Percentiles rank a stretch among this genome's conserved stretches.
phyloP scores from a whole-genome alignment of 2,329 filamentous ascomycete genomes.

The Fusarium sp. region DNA sequence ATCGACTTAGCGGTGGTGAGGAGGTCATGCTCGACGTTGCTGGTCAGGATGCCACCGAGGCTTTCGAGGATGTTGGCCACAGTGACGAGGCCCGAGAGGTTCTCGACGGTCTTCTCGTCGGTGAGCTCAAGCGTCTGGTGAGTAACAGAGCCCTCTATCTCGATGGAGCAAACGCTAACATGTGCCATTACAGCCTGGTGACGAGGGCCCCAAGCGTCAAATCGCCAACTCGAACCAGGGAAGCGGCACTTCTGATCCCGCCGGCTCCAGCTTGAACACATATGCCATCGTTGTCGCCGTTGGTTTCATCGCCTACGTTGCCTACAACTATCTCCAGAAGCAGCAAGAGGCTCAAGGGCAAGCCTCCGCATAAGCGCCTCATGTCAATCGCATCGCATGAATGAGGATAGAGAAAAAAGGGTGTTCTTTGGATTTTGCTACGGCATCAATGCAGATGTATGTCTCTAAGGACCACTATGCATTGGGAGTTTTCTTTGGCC shows the following conservation, averaged over 20 bases:
- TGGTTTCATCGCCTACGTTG: conserved; percentile 78
- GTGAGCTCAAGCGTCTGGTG: conserved; percentile 83
- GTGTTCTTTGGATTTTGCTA: conserved; percentile 17
- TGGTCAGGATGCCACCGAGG: conserved; percentile 95
- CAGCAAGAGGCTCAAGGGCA: conserved; percentile 50
- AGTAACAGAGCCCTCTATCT: conserved; percentile 40
- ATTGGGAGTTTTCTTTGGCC: conserved; percentile 39
- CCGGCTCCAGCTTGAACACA: conserved; percentile 77
- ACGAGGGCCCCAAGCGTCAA: conserved; percentile 72
- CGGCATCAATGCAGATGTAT: conserved; percentile 31
- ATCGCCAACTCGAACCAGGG: conserved; percentile 60
- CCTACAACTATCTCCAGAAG: conserved; percentile 83
- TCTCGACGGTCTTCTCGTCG: conserved; percentile 78
- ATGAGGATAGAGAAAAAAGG: conserved; percentile 1
- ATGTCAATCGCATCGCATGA: conserved; percentile 20
- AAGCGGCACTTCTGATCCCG: conserved; percentile 55
- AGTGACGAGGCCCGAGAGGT: conserved; percentile 98
- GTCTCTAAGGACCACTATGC: conserved; percentile 26
- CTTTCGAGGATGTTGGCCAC: conserved; percentile 99
- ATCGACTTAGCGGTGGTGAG: conserved; percentile 81
- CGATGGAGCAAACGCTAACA: conserved; percentile 34
- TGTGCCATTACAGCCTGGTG: conserved; percentile 68
- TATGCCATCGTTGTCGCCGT: conserved; percentile 85
- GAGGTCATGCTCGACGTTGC: conserved; percentile 96
- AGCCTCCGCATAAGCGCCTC: conserved; percentile 42